phyloP scores from a whole-genome alignment of 2,329 filamentous ascomycete genomes.

The Aspergillus sp. region DNA sequence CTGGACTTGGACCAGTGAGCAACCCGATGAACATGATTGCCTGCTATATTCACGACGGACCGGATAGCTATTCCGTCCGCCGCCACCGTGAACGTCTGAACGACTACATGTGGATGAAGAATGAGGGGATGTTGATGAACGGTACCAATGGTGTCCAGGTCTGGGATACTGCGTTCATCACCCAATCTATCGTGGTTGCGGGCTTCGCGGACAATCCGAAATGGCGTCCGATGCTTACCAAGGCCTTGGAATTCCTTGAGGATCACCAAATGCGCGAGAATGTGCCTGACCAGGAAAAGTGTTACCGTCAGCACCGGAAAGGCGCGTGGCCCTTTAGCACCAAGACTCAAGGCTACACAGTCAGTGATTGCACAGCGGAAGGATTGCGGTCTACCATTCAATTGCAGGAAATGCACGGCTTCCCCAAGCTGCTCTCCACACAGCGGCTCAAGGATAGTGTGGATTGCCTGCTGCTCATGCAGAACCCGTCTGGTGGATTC shows the following conservation, averaged over 20 bases:
- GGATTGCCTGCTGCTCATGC: conserved; percentile 87
- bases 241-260: conserved; percentile 82
- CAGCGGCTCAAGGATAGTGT: conserved; percentile 81
- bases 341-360: conserved; percentile 86
- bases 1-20: conserved; percentile 84
- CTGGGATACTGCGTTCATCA: conserved; percentile 92
- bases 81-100: conserved; percentile 77
- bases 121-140: conserved; percentile 90
- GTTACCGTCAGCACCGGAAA: conserved; percentile 87
- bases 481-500: conserved; percentile 82
- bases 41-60: conserved; percentile 82
- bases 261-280: conserved; percentile 88
- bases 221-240: conserved; percentile 79
- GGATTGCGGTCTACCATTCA: conserved; percentile 82
- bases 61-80: conserved; percentile 67
- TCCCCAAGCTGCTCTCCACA: conserved; percentile 71
- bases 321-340: conserved; percentile 97
- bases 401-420: conserved; percentile 75
- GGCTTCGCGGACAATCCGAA: conserved; percentile 73
- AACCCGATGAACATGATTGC: conserved; percentile 84
- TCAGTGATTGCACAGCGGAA: conserved; percentile 92
- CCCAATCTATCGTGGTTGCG: conserved; percentile 77
- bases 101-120: conserved; percentile 88
- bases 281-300: conserved; percentile 70
- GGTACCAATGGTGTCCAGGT: conserved; percentile 97